phyloP scores from a whole-genome alignment of 108 stramenopile species.

The Nitzschia sp. region DNA sequence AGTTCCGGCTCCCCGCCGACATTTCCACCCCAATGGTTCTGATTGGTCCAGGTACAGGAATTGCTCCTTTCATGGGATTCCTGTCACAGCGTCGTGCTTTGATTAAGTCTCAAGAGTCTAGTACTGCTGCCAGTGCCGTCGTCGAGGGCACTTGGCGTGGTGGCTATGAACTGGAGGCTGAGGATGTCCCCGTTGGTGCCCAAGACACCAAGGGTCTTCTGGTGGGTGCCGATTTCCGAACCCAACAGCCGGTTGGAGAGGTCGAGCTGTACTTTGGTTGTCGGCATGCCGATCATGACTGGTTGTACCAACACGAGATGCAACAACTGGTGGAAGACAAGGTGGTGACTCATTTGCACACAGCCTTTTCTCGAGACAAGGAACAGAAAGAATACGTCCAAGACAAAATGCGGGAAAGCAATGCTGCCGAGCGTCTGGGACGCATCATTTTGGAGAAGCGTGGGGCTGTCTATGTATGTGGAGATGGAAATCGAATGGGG shows the following conservation, averaged over 20 bases:
- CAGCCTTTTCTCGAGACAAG: slow-evolving; percentile 89
- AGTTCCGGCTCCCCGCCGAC: slow-evolving; percentile 80
- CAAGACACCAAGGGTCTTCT: slow-evolving; percentile 52
- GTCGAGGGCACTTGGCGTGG: slow-evolving; percentile 80
- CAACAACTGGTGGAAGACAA: slow-evolving; percentile 55
- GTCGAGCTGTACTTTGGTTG: slow-evolving; percentile 97
- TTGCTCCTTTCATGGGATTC: slow-evolving; percentile 97
- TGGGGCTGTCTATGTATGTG: slow-evolving; percentile 85
- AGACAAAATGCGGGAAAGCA: slow-evolving; percentile 53
- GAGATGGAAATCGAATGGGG: slow-evolving; percentile 92
- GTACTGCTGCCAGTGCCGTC: slow-evolving; percentile 49
- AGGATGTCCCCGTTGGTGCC: slow-evolving; percentile 57
- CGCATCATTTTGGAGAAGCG: slow-evolving; percentile 56
- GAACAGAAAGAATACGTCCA: slow-evolving; percentile 80
- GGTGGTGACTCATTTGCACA: slow-evolving; percentile 67
- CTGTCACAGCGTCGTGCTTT: slow-evolving; percentile 72
- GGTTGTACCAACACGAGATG: slow-evolving; percentile 87
- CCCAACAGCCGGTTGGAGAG: slow-evolving; percentile 34
- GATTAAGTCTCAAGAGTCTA: slow-evolving; percentile 36
- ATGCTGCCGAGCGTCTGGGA: slow-evolving; percentile 33
- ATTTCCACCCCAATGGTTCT: slow-evolving; percentile 82
- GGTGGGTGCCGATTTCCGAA: slow-evolving; percentile 63
- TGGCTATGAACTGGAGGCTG: slow-evolving; percentile 74
- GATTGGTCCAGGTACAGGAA: slow-evolving; percentile 98
- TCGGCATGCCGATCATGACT: slow-evolving; percentile 86